A percentile compares a stretch with the other conserved stretches of the same genome.
Conservation (phyloP, 352 stramenopile species). For the Phytophthora ohioensis region DNA sequence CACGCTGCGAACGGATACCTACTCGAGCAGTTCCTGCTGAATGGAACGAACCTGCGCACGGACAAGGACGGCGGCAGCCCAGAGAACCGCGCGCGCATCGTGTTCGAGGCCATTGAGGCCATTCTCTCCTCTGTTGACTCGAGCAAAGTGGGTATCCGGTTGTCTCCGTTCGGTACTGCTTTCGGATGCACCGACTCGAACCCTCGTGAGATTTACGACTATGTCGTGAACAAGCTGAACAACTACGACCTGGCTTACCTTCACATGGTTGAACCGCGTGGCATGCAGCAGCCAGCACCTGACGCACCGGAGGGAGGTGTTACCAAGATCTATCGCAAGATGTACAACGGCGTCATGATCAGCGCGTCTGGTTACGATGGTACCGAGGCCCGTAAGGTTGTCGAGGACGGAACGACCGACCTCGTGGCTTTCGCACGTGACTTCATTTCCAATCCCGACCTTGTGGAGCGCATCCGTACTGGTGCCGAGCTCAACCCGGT, state of each 20-base stretch:
- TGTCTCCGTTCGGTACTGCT: constrained; percentile 44
- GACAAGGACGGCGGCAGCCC: constrained; percentile 64
- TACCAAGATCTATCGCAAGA: constrained; percentile 52
- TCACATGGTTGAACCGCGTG: constrained; percentile 59
- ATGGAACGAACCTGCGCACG: constrained; percentile 72
- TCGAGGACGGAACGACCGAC: constrained; percentile 51
- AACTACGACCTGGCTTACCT: constrained; percentile 58
- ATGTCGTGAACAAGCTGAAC: constrained; percentile 49
- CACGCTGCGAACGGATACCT: constrained; percentile 93
- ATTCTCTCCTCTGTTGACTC: constrained; percentile 44
- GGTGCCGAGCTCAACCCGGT: constrained; percentile 44
- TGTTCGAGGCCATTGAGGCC: constrained; percentile 72
- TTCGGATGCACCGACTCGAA: constrained; percentile 57
- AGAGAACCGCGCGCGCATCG: constrained; percentile 80
- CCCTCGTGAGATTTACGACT: constrained; percentile 49
- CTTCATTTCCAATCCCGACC: constrained; percentile 76
- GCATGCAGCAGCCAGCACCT: constrained; percentile 34
- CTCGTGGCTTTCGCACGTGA: constrained; percentile 62
- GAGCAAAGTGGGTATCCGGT: constrained; percentile 45
- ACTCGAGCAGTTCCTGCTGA: constrained; percentile 90
- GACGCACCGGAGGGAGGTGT: constrained; percentile 49
- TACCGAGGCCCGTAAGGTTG: constrained; percentile 39
- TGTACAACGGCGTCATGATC: constrained; percentile 64
- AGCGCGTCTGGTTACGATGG: constrained; percentile 53
- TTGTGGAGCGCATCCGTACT: constrained; percentile 55